Evolutionary conservation across 495 filamentous ascomycete genomes (phyloP), one percentile per base, ranked within the genome.

Genomic region (Friedmanniomyces simplex): DNA sequence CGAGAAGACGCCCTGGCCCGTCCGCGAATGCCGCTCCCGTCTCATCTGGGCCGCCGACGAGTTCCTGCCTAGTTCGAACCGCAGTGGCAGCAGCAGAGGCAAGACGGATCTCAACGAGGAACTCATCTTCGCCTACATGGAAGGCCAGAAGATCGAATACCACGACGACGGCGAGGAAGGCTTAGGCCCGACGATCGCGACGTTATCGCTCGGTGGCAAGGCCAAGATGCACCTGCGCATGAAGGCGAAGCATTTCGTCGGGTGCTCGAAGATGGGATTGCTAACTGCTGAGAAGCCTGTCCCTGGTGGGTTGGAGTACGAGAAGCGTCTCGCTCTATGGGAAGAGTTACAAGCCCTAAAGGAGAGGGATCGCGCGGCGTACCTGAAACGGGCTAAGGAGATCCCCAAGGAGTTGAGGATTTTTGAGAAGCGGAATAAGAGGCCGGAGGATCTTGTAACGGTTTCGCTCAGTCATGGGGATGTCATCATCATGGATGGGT

Each of bases 131-230:
- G 89, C 86, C 0, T 96, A 91, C 63, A 82, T 91, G 58, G 79
- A 89, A 63, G 69, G 74, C 0, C 80, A 66, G 50, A 61, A 59
- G 26, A 24, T 55, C 24, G 65, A 93, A 83, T 89, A 80, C 57
- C 90, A 96, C 54, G 89, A 94, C 63, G 90, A 96, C 57, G 90
- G 90, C 0, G 90, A 96, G 67, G 70, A 66, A 0, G 79, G 80
- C 0, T 75, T 95, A 0, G 89, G 88, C 0, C 84, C 87, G 0
- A 87, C 80, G 0, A 83, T 95, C 25, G 84, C 85, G 0, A 84
- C 87, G 0, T 70, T 91, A 0, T 89, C 87, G 0, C 74, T 95
- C 2, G 90, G 89, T 1, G 79, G 77, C 0, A 75, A 77, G 0
- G 81, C 86, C 0, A 71, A 64, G 1, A 95, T 95, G 87, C 63